Evolutionary conservation across 345 rosid genomes (phyloP).

Genomic region (Diplotaxis tenuifolia): DNA sequence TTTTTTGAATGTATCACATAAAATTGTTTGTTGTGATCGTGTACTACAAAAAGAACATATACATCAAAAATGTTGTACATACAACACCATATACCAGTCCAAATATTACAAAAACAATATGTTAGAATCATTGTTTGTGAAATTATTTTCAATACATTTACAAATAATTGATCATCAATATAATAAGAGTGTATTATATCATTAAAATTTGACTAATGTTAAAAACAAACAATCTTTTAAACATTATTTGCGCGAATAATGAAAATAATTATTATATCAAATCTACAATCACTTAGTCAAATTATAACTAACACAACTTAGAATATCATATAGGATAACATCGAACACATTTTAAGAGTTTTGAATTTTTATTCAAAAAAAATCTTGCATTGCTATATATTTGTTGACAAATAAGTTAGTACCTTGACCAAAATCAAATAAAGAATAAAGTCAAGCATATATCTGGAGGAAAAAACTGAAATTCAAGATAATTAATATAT

Average conservation of each 20-base stretch:
- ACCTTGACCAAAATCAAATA: background rate
- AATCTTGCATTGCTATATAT: background rate
- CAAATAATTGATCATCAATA: too few species aligned
- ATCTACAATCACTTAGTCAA: background rate
- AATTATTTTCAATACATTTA: too few species aligned
- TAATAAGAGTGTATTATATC: too few species aligned
- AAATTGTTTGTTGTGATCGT: too few species aligned
- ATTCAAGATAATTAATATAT: background rate
- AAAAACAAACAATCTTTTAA: background rate
- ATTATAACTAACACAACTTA: background rate
- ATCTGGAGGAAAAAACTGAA: background rate
- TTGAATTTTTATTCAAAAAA: background rate
- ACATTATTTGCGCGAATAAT: background rate
- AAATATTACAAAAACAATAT: too few species aligned
- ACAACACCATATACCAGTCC: too few species aligned
- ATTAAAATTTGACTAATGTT: too few species aligned
- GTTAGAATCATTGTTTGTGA: too few species aligned
- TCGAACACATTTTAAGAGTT: background rate
- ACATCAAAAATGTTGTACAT: too few species aligned
- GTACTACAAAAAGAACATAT: too few species aligned
- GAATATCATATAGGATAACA: background rate
- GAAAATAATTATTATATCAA: background rate
- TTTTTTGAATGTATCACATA: too few species aligned
- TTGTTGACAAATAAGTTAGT: background rate
- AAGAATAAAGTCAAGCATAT: constrained; percentile 8